Conservation (phyloP, 2,329 filamentous ascomycete species). For the Stagonosporopsis tanaceti region DNA sequence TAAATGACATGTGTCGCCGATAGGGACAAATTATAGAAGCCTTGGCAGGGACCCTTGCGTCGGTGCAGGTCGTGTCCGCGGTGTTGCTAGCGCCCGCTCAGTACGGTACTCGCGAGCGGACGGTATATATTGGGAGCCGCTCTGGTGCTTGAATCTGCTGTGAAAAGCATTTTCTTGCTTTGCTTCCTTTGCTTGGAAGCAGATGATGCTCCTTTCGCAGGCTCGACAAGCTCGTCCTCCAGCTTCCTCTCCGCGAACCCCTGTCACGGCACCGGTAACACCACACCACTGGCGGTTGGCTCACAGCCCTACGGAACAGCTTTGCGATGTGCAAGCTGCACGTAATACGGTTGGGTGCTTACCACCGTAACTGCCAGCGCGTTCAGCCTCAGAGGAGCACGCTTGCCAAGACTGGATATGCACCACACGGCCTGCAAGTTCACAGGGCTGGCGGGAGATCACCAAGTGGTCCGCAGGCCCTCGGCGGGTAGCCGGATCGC, state of each 20-base stretch:
- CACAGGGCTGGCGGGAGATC: slow-evolving; percentile 7
- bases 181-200: no score
- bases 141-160: not conserved
- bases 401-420: slow-evolving; percentile 10
- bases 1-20: slow-evolving; percentile 13
- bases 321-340: not conserved
- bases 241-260: not conserved
- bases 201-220: not conserved
- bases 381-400: not conserved
- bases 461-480: slow-evolving; percentile 6
- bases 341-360: not conserved
- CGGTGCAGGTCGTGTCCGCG: not conserved
- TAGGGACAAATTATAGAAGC: slow-evolving; percentile 17
- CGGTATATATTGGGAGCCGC: slow-evolving; percentile 7
- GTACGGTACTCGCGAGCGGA: slow-evolving; percentile 12
- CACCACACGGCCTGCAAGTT: not conserved
- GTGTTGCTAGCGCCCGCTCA: slow-evolving; percentile 6
- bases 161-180: not conserved
- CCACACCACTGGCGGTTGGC: not conserved
- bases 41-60: slow-evolving; percentile 19
- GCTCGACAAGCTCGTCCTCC: not conserved
- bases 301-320: not conserved
- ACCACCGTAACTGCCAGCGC: not conserved
- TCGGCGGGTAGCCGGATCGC: slow-evolving; percentile 8
- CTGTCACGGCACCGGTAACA: not conserved